Conservation (phyloP, 2,329 filamentous ascomycete genomes). For the Colletotrichum scovillei region DNA sequence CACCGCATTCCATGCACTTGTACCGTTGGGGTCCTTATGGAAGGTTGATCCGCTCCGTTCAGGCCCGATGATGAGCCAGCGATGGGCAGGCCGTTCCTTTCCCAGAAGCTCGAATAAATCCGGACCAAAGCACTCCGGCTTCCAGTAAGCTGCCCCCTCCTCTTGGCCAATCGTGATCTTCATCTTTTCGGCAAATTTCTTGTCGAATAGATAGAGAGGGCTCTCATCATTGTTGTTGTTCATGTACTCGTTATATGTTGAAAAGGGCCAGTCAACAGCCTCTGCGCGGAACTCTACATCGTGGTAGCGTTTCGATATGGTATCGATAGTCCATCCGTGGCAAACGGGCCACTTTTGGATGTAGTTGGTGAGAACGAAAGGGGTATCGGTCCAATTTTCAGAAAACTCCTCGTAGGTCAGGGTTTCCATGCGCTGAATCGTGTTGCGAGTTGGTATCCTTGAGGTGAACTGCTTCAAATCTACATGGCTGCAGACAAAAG, state of each 20-base stretch:
- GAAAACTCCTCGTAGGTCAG: constrained; percentile 81
- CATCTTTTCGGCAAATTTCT: constrained; percentile 89
- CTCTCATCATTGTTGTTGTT: constrained; percentile 83
- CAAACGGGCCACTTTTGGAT: constrained; percentile 86
- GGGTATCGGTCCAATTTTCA: constrained; percentile 78
- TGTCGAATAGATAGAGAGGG: constrained; percentile 92
- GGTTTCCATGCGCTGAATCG: constrained; percentile 76
- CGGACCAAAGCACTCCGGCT: constrained; percentile 84
- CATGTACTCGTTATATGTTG: constrained; percentile 88
- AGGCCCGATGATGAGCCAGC: constrained; percentile 94
- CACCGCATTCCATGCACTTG: constrained; percentile 93
- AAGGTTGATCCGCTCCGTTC: constrained; percentile 91
- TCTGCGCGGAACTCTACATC: constrained; percentile 85
- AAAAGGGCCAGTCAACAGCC: constrained; percentile 90
- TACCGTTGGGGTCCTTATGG: constrained; percentile 83
- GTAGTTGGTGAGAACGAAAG: constrained; percentile 87
- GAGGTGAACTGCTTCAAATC: constrained; percentile 72
- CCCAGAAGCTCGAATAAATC: constrained; percentile 88
- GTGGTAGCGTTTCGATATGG: constrained; percentile 72
- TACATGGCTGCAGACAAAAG: constrained; percentile 89
- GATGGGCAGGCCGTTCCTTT: constrained; percentile 82
- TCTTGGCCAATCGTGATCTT: constrained; percentile 69
- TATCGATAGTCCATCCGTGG: constrained; percentile 78
- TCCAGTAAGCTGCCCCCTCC: constrained; percentile 74
- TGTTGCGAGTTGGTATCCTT: constrained; percentile 78